phyloP scores from a whole-genome alignment of 139 green algal genomes.

The Spirogloea muscicola region DNA sequence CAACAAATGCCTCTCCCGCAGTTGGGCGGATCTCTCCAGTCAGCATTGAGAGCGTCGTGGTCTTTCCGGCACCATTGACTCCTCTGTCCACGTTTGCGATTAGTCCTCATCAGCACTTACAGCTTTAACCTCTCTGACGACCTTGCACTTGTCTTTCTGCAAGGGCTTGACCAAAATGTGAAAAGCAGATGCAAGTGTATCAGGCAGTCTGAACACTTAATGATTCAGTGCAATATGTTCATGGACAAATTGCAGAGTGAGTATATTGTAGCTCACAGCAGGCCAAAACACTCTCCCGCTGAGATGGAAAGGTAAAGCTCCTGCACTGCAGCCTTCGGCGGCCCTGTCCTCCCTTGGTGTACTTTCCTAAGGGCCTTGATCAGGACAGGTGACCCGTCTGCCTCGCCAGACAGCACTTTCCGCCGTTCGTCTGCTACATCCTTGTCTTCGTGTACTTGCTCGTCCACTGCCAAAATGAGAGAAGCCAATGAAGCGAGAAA shows the following conservation, averaged over 20 bases:
- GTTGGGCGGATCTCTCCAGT: conserved; percentile 65
- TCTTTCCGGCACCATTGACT: conserved; percentile 58
- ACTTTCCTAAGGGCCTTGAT: too few relatives aligned
- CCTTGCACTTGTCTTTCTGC: too few relatives aligned
- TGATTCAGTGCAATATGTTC: neutral
- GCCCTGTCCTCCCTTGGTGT: too few relatives aligned
- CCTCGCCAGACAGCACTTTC: conserved; percentile 16
- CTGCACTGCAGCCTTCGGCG: conserved; percentile 39
- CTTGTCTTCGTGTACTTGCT: conserved; percentile 40
- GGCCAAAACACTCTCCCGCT: conserved; percentile 61
- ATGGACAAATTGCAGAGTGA: neutral
- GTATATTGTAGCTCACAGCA: conserved; percentile 14
- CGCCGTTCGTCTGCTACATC: conserved; percentile 44
- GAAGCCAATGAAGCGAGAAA: too few relatives aligned
- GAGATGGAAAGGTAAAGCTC: conserved; percentile 61
- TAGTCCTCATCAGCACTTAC: too few relatives aligned
- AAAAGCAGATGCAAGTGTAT: conserved; percentile 10
- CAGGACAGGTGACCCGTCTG: conserved; percentile 14
- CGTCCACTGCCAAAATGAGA: too few relatives aligned
- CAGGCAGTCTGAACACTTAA: neutral
- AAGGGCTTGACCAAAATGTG: too few relatives aligned
- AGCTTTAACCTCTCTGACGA: too few relatives aligned
- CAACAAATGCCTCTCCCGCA: conserved; percentile 48
- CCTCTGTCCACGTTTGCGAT: conserved; percentile 13
- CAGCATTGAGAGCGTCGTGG: conserved; percentile 55